Base-by-base conservation (phyloP, 306 rosid genomes). In the Sicyos baderoa region DNA sequence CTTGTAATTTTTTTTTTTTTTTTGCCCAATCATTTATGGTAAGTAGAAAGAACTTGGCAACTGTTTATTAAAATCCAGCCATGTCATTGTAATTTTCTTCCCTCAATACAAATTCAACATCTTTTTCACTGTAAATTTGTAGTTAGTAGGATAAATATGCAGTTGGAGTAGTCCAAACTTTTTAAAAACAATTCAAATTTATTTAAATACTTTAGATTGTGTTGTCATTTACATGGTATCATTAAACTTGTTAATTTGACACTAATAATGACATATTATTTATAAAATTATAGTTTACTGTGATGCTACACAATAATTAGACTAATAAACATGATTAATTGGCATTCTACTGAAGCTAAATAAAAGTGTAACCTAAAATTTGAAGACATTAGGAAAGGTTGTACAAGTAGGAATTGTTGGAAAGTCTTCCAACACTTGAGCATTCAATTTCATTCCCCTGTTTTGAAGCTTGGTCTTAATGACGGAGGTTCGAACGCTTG, bases 81-180 rank as follows among this genome's bases (percentile, higher is more conserved):
- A 58, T 51, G 17, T 42, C n/a, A 42, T 18, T 22, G 14, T 63
- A 63, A 17, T 19, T 37, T 17, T 35, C 16, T 37, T 61, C 68
- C 42, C 49, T 17, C 48, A 37, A 17, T 62, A 18, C 27, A 62
- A 62, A 18, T 62, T 62, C 68, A 62, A 37, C 51, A 62, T 14
- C 68, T 37, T 62, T 62, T n/a, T 62, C 29, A 37, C 11, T 62
- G 16, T 62, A 32, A 61, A 37, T 21, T 37, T 37, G 44, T 37
- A 14, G 23, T 37, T 56, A 55, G 25, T 54, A 6, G 59, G 27
- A 8, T 54, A 19, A 9, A 10, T 18, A 4, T 48, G 52, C 5
- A 13, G 52, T 13, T 48, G n/a, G n/a, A 48, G 52, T 15, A 48
- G 17, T 48, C 52, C 45, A 40, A 40, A 40, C 17, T 13, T 37